A percentile compares a stretch with the other conserved stretches of the same genome.
phyloP scores from a whole-genome alignment of 2,329 filamentous ascomycete genomes.

The Clonostachys rhizophaga region DNA sequence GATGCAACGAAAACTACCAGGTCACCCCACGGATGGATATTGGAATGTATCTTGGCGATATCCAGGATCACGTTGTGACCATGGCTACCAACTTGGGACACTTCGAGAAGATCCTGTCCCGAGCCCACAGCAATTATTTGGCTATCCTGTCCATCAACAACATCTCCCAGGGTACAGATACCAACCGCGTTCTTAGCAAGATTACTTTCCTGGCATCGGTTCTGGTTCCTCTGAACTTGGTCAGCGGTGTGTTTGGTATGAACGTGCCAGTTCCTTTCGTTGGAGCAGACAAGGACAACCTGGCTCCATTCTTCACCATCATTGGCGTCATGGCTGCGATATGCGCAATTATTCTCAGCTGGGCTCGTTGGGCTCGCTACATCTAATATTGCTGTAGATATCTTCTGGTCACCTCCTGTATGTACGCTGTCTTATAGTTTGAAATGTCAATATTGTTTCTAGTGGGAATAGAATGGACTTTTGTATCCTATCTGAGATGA shows the following conservation, averaged over 20 bases:
- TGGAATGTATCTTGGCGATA: conserved; percentile 92
- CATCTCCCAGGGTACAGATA: conserved; percentile 80
- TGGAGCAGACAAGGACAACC: conserved; percentile 36
- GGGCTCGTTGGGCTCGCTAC: conserved; percentile 40
- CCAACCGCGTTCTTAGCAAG: conserved; percentile 88
- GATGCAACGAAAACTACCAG: conserved; percentile 96
- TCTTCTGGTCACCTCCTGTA: background rate
- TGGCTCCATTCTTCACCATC: conserved; percentile 51
- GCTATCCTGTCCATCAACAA: conserved; percentile 92
- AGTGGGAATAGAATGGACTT: background rate
- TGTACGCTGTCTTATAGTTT: conserved; percentile 1
- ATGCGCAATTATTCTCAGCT: conserved; percentile 36
- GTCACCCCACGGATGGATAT: conserved; percentile 96
- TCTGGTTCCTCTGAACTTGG: conserved; percentile 90
- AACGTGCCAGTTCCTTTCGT: conserved; percentile 71
- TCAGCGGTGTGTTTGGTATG: conserved; percentile 86
- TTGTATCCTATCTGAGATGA: background rate
- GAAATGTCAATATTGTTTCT: background rate
- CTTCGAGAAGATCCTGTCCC: conserved; percentile 95
- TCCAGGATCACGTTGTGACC: conserved; percentile 98
- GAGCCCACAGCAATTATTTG: conserved; percentile 92
- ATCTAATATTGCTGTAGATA: conserved; percentile 26
- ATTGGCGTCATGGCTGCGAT: conserved; percentile 48
- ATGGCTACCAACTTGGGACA: conserved; percentile 97
- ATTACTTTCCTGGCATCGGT: conserved; percentile 93